A percentile compares a stretch with the other conserved stretches of the same genome.
Evolutionary conservation across 306 rosid genomes (phyloP).

Genomic region (Crotalaria pallida): DNA sequence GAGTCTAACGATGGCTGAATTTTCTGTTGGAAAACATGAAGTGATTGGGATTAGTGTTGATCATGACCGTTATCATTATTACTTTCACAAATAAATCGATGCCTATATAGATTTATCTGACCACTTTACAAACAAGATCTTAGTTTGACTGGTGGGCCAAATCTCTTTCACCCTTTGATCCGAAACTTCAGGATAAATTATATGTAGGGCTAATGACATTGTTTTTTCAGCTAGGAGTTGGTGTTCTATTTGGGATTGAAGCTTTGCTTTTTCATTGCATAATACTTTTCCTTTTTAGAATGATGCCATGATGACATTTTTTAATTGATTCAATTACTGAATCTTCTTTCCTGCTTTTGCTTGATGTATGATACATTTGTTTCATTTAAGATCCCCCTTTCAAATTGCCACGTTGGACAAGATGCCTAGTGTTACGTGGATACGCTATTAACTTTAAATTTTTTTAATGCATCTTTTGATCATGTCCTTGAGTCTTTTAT

Average conservation of each 20-base stretch:
- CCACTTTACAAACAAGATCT: not conserved
- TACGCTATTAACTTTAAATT: not conserved
- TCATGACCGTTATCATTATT: conserved; percentile 19
- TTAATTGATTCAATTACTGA: not conserved
- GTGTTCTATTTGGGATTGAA: not conserved
- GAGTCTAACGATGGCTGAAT: not conserved
- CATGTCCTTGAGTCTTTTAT: conserved; percentile 24
- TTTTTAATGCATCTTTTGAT: conserved; percentile 27
- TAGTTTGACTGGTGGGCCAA: conserved; percentile 13
- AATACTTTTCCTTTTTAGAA: not conserved
- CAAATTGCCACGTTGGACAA: conserved; percentile 9
- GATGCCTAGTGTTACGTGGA: conserved; percentile 7
- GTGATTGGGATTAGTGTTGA: conserved; percentile 8
- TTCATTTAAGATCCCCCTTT: not conserved
- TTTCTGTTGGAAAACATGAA: not conserved
- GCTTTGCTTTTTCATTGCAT: not conserved
- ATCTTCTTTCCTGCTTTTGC: not conserved
- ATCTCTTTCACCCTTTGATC: not conserved
- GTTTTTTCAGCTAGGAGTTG: not conserved
- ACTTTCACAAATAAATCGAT: not conserved
- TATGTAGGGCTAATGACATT: not conserved
- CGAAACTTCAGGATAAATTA: conserved; percentile 9
- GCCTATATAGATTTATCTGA: not conserved
- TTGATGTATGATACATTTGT: not conserved
- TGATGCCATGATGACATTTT: not conserved